Conservation (phyloP, 2,329 filamentous ascomycete genomes). For the Botryosphaeria agaves region DNA sequence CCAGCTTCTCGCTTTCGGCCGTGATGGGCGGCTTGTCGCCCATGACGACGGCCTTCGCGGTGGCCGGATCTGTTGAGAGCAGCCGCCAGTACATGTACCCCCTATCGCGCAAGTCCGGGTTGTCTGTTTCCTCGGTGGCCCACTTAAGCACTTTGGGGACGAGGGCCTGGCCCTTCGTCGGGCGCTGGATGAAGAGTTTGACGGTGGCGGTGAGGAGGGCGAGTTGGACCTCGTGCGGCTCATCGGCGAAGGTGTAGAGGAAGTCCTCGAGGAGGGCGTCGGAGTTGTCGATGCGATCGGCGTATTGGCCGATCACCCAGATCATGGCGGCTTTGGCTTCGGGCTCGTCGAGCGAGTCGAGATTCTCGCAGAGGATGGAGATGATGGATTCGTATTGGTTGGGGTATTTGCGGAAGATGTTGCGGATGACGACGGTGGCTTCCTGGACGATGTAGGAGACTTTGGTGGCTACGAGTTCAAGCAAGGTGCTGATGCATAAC, state of each 20-base stretch:
- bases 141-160: conserved; percentile 81
- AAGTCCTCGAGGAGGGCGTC: conserved; percentile 91
- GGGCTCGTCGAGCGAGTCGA: conserved; percentile 91
- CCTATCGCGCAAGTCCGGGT: conserved; percentile 85
- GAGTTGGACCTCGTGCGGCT: conserved; percentile 88
- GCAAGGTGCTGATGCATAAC: conserved; percentile 78
- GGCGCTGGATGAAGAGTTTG: conserved; percentile 92
- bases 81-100: conserved; percentile 99
- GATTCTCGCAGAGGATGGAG: conserved; percentile 81
- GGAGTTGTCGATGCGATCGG: conserved; percentile 91
- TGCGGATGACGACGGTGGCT: conserved; percentile 94
- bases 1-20: conserved; percentile 86
- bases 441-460: conserved; percentile 98
- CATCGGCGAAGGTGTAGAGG: conserved; percentile 80
- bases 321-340: conserved; percentile 98
- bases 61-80: conserved; percentile 75
- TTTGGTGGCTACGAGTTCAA: conserved; percentile 93
- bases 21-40: conserved; percentile 93
- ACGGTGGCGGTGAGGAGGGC: conserved; percentile 90
- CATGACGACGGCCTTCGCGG: conserved; percentile 84
- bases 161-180: conserved; percentile 82
- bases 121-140: conserved; percentile 98
- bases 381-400: conserved; percentile 99
- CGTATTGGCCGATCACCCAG: conserved; percentile 98
- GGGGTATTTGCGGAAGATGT: conserved; percentile 98